A percentile compares a stretch with the other conserved stretches of the same genome.
Conservation (phyloP, 106 monocot genomes). For the Gastrodia elata region DNA sequence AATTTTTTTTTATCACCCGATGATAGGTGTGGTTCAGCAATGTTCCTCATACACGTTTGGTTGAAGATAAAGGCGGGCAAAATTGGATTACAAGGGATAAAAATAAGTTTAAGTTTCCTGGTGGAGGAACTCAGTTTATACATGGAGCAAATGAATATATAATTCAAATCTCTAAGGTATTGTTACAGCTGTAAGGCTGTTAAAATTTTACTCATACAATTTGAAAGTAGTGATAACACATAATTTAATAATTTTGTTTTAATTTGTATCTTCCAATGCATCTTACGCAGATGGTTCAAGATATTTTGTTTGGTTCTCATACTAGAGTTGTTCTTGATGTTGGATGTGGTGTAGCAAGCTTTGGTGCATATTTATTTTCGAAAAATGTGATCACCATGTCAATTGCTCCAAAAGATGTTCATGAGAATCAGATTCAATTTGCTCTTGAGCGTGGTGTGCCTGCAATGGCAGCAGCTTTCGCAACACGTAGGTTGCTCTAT, state of each 20-base stretch:
- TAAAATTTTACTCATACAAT: not conserved
- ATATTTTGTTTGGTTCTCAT: constrained; percentile 72
- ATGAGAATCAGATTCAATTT: constrained; percentile 98
- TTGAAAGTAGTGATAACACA: not conserved
- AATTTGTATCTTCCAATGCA: not conserved
- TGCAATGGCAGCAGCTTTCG: constrained; percentile 91
- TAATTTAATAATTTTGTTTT: not conserved
- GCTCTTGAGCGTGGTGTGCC: constrained; percentile 98
- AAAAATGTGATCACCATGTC: constrained; percentile 78
- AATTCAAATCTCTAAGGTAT: constrained; percentile 75
- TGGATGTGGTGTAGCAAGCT: constrained; percentile 96
- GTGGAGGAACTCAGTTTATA: constrained; percentile 95
- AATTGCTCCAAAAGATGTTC: constrained; percentile 97
- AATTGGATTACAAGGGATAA: constrained; percentile 82
- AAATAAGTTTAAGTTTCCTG: constrained; percentile 92
- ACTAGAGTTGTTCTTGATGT: constrained; percentile 87
- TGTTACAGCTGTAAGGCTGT: not conserved
- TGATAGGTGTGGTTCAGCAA: constrained; percentile 86
- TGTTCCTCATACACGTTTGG: constrained; percentile 81
- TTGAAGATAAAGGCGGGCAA: constrained; percentile 95
- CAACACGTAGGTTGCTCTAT: constrained; percentile 72
- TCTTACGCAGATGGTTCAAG: constrained; percentile 80
- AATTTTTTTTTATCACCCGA: not conserved
- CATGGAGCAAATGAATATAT: constrained; percentile 88
- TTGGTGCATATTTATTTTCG: constrained; percentile 85